phyloP scores from a whole-genome alignment of 2,329 filamentous ascomycete species.

The Cladosporium sp. region DNA sequence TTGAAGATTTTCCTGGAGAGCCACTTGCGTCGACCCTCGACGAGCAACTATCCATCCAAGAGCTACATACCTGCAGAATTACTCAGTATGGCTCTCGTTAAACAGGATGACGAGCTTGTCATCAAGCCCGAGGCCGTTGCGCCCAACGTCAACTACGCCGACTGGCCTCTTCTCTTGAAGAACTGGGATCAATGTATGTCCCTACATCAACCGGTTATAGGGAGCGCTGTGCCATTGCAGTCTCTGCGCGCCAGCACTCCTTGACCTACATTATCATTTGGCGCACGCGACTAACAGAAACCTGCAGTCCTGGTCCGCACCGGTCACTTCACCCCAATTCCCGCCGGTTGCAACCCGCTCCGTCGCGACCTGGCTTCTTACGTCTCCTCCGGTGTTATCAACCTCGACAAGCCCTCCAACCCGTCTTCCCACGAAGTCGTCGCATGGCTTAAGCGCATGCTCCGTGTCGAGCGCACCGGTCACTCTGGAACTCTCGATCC shows the following conservation, averaged over 20 bases:
- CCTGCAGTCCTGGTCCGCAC: constrained; percentile 80
- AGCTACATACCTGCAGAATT: constrained; percentile 3
- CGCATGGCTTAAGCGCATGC: constrained; percentile 97
- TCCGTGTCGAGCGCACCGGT: constrained; percentile 93
- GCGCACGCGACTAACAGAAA: constrained; percentile 1
- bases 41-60: not conserved
- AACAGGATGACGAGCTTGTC: constrained; percentile 67
- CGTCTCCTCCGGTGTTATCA: constrained; percentile 96
- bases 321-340: constrained; percentile 95
- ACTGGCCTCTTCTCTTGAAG: constrained; percentile 91
- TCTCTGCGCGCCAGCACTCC: constrained; percentile 10
- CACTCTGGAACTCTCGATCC: constrained; percentile 98
- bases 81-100: constrained; percentile 34
- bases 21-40: not conserved
- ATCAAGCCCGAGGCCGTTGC: constrained; percentile 89
- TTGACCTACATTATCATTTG: constrained; percentile 20
- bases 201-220: constrained; percentile 18
- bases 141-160: constrained; percentile 78
- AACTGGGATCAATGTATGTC: constrained; percentile 86
- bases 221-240: constrained; percentile 3
- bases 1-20: constrained; percentile 7
- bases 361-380: constrained; percentile 97
- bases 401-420: constrained; percentile 96
- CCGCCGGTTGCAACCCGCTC: constrained; percentile 84
- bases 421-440: constrained; percentile 98